Conservation (phyloP, 495 filamentous ascomycete genomes). For the Darksidea phi region DNA sequence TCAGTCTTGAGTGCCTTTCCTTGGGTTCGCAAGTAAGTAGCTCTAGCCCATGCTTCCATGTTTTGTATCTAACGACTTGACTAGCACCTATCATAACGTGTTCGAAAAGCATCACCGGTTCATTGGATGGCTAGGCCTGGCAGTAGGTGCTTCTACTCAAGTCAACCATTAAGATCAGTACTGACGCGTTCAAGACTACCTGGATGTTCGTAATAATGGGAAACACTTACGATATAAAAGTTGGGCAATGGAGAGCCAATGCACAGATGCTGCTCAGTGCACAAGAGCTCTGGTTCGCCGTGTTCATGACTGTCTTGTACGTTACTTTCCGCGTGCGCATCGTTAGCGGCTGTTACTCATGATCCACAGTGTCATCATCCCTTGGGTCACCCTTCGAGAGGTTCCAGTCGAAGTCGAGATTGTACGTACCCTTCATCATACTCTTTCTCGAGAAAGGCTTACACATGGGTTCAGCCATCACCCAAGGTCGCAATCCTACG, state of each 20-base stretch:
- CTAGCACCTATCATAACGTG: slow-evolving; percentile 44
- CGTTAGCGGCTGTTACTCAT: slow-evolving; percentile 28
- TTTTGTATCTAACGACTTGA: background rate
- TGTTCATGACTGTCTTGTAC: slow-evolving; percentile 50
- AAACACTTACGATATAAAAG: slow-evolving; percentile 45
- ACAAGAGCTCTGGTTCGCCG: slow-evolving; percentile 50
- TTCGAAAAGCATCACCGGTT: slow-evolving; percentile 50
- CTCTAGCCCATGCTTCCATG: background rate
- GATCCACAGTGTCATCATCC: slow-evolving; percentile 44
- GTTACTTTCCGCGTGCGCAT: slow-evolving; percentile 12
- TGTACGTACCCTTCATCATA: background rate
- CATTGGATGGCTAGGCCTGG: slow-evolving; percentile 49
- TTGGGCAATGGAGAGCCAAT: slow-evolving; percentile 42
- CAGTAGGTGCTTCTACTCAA: slow-evolving; percentile 35
- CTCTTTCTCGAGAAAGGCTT: too few relatives aligned
- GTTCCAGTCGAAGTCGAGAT: slow-evolving; percentile 49
- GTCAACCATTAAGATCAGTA: background rate
- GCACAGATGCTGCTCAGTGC: slow-evolving; percentile 44
- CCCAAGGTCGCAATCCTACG: slow-evolving; percentile 47
- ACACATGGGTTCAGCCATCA: slow-evolving; percentile 34
- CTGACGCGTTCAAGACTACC: slow-evolving; percentile 40
- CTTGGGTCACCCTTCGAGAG: slow-evolving; percentile 48
- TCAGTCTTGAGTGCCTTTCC: slow-evolving; percentile 49
- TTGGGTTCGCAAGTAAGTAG: slow-evolving; percentile 50
- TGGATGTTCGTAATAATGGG: slow-evolving; percentile 48